These are phyloP conservation scores for Cadophora sp. DNA, from an alignment of 2,329 filamentous ascomycete species.

Conservation along the genomic window DNA sequence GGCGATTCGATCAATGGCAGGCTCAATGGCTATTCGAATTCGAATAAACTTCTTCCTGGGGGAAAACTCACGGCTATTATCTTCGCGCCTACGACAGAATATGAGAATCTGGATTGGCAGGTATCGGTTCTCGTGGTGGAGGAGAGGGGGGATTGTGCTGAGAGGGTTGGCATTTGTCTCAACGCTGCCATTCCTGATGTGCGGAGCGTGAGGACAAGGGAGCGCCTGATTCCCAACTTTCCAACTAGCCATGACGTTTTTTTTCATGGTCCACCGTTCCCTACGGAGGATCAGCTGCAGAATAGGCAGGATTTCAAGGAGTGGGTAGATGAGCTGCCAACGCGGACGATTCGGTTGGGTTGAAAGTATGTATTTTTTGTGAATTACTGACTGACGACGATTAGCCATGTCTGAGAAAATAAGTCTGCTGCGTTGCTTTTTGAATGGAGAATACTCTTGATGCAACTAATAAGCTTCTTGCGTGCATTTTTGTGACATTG, in stretches of 20 bases:
- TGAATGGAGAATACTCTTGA: not conserved
- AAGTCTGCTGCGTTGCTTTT: not conserved
- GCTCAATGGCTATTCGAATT: not conserved
- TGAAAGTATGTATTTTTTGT: not conserved
- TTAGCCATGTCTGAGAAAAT: not conserved
- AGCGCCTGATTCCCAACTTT: not conserved
- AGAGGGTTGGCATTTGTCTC: constrained; percentile 4
- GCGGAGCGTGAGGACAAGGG: not conserved
- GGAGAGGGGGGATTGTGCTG: not conserved
- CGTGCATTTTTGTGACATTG: not conserved
- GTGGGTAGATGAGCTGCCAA: not conserved
- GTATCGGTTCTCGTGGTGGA: not conserved
- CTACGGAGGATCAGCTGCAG: not conserved
- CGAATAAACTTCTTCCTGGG: not conserved
- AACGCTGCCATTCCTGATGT: not conserved
- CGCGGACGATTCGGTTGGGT: not conserved
- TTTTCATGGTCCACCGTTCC: not conserved
- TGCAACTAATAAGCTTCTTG: not conserved
- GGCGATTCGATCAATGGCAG: not conserved
- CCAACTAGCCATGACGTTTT: no score
- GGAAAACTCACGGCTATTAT: not conserved
- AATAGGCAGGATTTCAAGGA: not conserved
- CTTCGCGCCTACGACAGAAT: not conserved
- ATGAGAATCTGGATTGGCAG: not conserved
- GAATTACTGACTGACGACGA: not conserved